A percentile compares a stretch with the other conserved stretches of the same genome.
Evolutionary conservation across 768 basidiomycete species (phyloP).

Genomic region (Mycena galericulata): DNA sequence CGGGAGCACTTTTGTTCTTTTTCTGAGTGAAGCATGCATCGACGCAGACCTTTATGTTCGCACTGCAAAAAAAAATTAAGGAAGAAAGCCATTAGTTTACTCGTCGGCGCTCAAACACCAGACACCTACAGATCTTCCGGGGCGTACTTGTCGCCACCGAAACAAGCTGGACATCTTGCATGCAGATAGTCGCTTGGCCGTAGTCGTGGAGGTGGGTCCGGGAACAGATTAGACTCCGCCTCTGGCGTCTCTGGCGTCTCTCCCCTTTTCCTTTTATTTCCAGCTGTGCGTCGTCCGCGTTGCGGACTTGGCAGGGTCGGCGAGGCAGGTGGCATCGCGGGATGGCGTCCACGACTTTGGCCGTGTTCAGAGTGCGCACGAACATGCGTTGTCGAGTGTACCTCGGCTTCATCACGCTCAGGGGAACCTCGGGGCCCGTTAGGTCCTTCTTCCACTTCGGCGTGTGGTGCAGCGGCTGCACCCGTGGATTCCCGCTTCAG

Average conservation of each 20-base stretch:
- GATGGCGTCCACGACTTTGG: background rate
- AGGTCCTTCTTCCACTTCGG: too few species aligned
- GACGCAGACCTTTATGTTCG: slow-evolving; percentile 26
- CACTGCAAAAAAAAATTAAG: background rate
- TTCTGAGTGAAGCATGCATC: slow-evolving; percentile 46
- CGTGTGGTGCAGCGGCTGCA: too few species aligned
- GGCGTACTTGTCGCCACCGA: slow-evolving; percentile 26
- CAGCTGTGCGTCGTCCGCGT: too few species aligned
- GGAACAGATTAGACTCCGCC: background rate
- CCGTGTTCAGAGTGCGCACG: background rate
- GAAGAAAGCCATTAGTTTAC: too few species aligned
- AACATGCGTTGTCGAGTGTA: too few species aligned
- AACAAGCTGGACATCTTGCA: slow-evolving; percentile 32
- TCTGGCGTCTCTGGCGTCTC: background rate
- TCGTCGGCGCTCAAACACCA: too few species aligned
- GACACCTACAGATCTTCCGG: too few species aligned
- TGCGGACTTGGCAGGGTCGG: background rate
- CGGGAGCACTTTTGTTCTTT: slow-evolving; percentile 25
- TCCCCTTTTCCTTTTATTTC: background rate
- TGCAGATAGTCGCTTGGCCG: slow-evolving; percentile 37
- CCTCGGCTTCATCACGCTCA: too few species aligned
- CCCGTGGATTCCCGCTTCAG: too few species aligned
- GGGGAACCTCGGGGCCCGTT: too few species aligned
- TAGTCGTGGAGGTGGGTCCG: background rate
- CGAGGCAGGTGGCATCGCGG: background rate